Base-by-base conservation (phyloP, 176 grass and related monocot species). In the Tillandsia fasciculata region DNA sequence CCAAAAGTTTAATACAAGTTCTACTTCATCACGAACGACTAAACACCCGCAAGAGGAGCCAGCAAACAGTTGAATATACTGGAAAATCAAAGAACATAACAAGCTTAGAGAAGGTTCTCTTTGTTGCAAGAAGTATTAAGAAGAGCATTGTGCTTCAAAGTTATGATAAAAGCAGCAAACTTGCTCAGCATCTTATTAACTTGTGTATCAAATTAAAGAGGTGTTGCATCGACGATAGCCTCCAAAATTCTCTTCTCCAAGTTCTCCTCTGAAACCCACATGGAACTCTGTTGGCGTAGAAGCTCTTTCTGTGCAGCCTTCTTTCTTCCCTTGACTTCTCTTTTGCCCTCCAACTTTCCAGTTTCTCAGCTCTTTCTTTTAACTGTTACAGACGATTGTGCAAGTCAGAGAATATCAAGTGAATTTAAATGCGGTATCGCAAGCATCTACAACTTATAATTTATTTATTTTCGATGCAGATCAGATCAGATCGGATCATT, bases 331-430 rank as follows among this genome's bases (percentile, higher is more conserved):
- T 84, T 24, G 71, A 52, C 58, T 83, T 79, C 74, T 87, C 86
- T 75, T 97, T 97, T 70, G 63, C 67, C 77, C 74, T 85, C 89
- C 87, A 93, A 61, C 69, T 83, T 79, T 90, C 89, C 69, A 97
- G 51, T 72, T 90, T 97, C 71, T 87, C 71, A 26, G 82, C 53
- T 90, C 89, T 90, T 90, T 97, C 89, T 83, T 90, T 87, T 78
- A 90, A 87, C 89, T 97, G 80, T 51, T 51, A 6, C 14, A 58
- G 18, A 58, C 18, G 15, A 58, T 58, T 58, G 14, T 20, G 54
- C 8, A 8, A 58, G 18, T 14, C 20, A 59, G 54, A 15, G 20
- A 59, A 59, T 59, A 9, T 9, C 54, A 20, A 59, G 20, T 59
- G 15, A 59, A 59, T 56, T 15, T 56, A 56, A 56, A 56, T 56